phyloP scores from a whole-genome alignment of 2,329 filamentous ascomycete genomes.

The Fusarium pininemorale region DNA sequence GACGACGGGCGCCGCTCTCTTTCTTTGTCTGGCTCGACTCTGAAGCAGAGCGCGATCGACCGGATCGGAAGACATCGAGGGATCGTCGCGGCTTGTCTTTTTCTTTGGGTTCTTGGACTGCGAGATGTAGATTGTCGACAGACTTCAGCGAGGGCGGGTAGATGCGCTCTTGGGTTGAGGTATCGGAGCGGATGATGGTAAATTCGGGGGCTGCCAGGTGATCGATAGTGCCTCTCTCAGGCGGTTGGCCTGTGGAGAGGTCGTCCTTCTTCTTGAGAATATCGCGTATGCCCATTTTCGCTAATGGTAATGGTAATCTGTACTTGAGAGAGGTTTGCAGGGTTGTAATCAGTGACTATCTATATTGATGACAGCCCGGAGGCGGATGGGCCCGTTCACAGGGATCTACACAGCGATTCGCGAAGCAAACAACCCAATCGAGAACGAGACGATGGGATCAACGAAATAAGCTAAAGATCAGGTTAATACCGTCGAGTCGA shows the following conservation, averaged over 20 bases:
- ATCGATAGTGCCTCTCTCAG: constrained; percentile 50
- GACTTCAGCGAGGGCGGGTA: constrained; percentile 64
- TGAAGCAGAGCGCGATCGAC: constrained; percentile 60
- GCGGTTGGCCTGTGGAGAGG: constrained; percentile 48
- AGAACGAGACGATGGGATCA: neutral
- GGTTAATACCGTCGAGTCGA: neutral
- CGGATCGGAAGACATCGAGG: constrained; percentile 57
- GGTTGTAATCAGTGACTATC: neutral
- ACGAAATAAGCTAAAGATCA: neutral
- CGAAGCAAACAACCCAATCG: constrained; percentile 7
- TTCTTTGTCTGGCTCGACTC: constrained; percentile 50
- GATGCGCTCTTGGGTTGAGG: constrained; percentile 80
- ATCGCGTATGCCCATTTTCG: constrained; percentile 61
- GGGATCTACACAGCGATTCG: constrained; percentile 21
- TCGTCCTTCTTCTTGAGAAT: constrained; percentile 64
- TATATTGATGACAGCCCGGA: neutral
- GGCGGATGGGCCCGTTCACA: constrained; percentile 20
- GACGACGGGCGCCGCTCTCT: constrained; percentile 52
- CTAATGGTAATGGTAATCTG: neutral
- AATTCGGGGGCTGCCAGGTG: constrained; percentile 69
- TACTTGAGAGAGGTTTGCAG: neutral
- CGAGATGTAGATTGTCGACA: constrained; percentile 46
- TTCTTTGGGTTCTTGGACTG: constrained; percentile 42
- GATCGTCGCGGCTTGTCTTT: constrained; percentile 52
- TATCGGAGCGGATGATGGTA: constrained; percentile 86